These are phyloP conservation scores for Amanita muscaria DNA, from an alignment of 768 basidiomycete genomes.

Conservation along the genomic window DNA sequence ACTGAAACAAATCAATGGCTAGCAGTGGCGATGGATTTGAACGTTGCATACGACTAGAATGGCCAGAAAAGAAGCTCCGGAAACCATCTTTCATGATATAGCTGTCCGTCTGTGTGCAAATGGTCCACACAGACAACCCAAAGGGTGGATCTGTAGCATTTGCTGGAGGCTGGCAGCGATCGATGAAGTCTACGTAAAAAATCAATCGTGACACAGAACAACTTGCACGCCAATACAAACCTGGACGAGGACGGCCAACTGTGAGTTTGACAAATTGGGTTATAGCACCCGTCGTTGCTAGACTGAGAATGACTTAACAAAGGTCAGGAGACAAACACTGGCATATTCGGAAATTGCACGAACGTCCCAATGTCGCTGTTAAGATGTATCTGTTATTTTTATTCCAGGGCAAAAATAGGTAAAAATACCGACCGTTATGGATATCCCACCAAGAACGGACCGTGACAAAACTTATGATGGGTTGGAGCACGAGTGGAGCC, in stretches of 20 bases:
- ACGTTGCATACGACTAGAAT: slow-evolving; percentile 62
- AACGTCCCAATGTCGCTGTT: slow-evolving; percentile 37
- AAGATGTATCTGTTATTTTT: slow-evolving; percentile 4
- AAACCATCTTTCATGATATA: slow-evolving; percentile 71
- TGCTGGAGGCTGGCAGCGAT: slow-evolving; percentile 59
- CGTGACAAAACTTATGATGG: slow-evolving; percentile 60
- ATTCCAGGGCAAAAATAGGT: slow-evolving; percentile 6
- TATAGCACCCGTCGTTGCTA: slow-evolving; percentile 57
- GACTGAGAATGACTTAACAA: slow-evolving; percentile 57
- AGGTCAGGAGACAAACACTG: slow-evolving; percentile 1
- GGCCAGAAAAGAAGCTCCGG: slow-evolving; percentile 88
- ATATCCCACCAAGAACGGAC: slow-evolving; percentile 86
- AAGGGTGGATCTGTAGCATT: slow-evolving; percentile 62
- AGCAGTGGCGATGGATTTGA: background rate
- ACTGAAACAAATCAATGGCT: slow-evolving; percentile 33
- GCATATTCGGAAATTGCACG: slow-evolving; percentile 11
- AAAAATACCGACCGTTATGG: slow-evolving; percentile 48
- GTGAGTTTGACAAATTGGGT: slow-evolving; percentile 83
- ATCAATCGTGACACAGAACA: background rate
- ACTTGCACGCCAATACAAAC: slow-evolving; percentile 24
- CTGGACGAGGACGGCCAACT: slow-evolving; percentile 86
- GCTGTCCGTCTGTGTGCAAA: slow-evolving; percentile 69
- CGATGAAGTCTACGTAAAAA: slow-evolving; percentile 39
- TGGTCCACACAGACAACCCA: slow-evolving; percentile 61
- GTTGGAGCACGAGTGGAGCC: slow-evolving; percentile 62